These are phyloP conservation scores for Cutaneotrichosporon sp. DNA, from an alignment of 1,284 basidiomycete species.

Conservation along the genomic window DNA sequence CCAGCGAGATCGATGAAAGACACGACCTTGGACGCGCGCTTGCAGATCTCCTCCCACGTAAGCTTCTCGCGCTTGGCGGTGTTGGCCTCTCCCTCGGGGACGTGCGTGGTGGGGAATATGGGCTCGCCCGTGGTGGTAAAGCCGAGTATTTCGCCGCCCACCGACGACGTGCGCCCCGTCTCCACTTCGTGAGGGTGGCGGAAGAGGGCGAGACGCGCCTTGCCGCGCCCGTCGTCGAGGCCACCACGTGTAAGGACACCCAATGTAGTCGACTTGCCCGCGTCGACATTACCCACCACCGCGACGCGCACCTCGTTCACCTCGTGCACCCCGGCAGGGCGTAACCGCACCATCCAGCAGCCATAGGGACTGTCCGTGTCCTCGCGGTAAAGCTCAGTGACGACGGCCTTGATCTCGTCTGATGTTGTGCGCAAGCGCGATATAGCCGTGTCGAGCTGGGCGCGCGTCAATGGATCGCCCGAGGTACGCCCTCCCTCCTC, in stretches of 20 bases:
- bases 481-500: conserved; percentile 7
- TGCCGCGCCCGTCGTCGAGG: conserved; percentile 90
- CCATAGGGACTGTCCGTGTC: conserved; percentile 22
- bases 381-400: conserved; percentile 40
- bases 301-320: conserved; percentile 83
- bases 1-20: conserved; percentile 92
- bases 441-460: conserved; percentile 26
- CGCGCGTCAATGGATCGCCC: conserved; percentile 13
- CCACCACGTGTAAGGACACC: conserved; percentile 64
- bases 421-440: conserved; percentile 24
- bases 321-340: conserved; percentile 45
- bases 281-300: conserved; percentile 79
- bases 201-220: conserved; percentile 86
- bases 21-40: conserved; percentile 83
- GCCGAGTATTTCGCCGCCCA: conserved; percentile 94
- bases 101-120: conserved; percentile 60
- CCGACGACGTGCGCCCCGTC: conserved; percentile 86
- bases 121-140: conserved; percentile 68
- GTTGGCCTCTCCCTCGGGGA: conserved; percentile 60
- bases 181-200: conserved; percentile 97
- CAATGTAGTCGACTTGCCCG: conserved; percentile 89
- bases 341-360: conserved; percentile 42
- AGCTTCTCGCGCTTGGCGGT: conserved; percentile 75
- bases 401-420: conserved; percentile 30
- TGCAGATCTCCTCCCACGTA: conserved; percentile 94